Percentiles rank a stretch among this genome's conserved stretches.
Conservation (phyloP, 176 grass and related monocot genomes). For the Eleusine coracana region DNA sequence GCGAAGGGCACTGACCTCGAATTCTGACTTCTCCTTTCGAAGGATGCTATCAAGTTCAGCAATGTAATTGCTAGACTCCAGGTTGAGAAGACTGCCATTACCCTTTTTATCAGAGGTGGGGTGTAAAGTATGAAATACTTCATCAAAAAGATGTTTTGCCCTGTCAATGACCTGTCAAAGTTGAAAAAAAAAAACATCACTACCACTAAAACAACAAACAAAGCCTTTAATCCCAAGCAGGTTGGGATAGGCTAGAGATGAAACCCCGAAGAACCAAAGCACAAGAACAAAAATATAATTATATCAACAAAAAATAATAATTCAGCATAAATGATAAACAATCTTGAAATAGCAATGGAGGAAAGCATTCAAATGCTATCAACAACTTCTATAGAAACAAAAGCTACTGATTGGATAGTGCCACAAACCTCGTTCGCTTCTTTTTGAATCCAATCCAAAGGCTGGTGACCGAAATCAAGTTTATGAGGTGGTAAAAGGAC, state of each 20-base stretch:
- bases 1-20: constrained; percentile 58
- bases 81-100: constrained; percentile 27
- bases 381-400: constrained; percentile 38
- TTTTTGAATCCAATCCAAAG: constrained; percentile 82
- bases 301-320: not conserved
- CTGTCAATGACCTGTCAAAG: constrained; percentile 66
- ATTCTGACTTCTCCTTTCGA: constrained; percentile 73
- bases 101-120: constrained; percentile 57
- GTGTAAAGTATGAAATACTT: constrained; percentile 60
- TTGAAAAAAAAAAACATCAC: constrained; percentile 38
- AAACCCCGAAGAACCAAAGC: too few species aligned
- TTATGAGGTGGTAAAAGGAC: constrained; percentile 86
- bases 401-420: constrained; percentile 35
- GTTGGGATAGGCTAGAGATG: too few species aligned
- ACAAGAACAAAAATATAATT: too few species aligned
- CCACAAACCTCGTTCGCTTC: constrained; percentile 83
- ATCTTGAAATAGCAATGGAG: constrained; percentile 21
- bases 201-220: too few species aligned
- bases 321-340: constrained; percentile 26
- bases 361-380: constrained; percentile 19
- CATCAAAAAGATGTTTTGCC: constrained; percentile 67
- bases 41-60: constrained; percentile 75
- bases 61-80: constrained; percentile 57
- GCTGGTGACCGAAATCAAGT: constrained; percentile 82
- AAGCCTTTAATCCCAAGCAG: too few species aligned